These are phyloP conservation scores for Acrasis kona DNA, from an alignment of 78 protist species.

Conservation along the genomic window DNA sequence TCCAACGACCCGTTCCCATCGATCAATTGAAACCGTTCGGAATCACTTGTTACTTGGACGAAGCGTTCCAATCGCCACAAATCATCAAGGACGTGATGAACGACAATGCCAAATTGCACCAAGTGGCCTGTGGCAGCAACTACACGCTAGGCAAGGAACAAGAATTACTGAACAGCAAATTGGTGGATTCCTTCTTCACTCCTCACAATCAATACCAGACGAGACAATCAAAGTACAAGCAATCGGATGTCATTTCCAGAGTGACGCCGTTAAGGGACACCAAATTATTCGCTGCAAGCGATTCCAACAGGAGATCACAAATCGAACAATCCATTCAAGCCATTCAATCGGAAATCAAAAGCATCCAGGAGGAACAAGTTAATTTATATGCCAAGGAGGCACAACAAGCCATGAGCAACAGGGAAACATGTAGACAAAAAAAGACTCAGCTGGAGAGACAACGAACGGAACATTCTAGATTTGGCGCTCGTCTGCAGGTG, in stretches of 20 bases:
- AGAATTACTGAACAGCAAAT: slow-evolving; percentile 6
- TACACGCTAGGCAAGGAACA: slow-evolving; percentile 11
- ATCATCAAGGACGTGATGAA: not conserved
- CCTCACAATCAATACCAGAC: slow-evolving; percentile 9
- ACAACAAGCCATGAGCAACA: no score
- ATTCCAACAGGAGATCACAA: slow-evolving; percentile 10
- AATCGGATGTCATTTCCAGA: slow-evolving; percentile 2
- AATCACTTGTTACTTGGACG: not conserved
- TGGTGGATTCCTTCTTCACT: slow-evolving; percentile 31
- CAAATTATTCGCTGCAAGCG: not conserved
- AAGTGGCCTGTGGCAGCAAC: slow-evolving; percentile 21
- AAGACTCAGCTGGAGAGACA: no score
- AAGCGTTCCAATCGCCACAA: not conserved
- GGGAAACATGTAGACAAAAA: no score
- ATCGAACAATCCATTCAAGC: not conserved
- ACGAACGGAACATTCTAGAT: no score
- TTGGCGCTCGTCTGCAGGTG: no score
- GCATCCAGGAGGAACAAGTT: no score
- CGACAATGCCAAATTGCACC: slow-evolving; percentile 2
- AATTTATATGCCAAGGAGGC: no score
- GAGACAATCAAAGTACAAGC: slow-evolving; percentile 30
- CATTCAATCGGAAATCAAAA: no score
- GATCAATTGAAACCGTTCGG: not conserved
- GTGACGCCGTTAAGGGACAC: not conserved
- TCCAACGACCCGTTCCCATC: not conserved